Evolutionary conservation across 1,284 basidiomycete species (phyloP).

Genomic region (Ustilago tritici): DNA sequence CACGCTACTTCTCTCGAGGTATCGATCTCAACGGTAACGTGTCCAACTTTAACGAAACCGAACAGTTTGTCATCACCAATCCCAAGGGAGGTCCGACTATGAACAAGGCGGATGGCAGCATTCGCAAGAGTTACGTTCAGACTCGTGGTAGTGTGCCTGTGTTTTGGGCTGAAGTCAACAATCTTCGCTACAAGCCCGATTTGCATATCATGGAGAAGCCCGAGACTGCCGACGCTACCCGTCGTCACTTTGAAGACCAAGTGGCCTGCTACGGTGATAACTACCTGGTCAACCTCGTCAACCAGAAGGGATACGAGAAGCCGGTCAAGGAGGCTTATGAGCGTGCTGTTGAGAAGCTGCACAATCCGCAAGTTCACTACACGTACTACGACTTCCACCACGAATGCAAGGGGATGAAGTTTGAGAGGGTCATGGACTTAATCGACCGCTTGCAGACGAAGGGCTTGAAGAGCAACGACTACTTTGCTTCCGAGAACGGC

Average conservation of each 20-base stretch:
- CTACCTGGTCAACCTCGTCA: constrained; percentile 90
- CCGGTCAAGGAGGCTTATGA: constrained; percentile 98
- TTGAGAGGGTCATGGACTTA: constrained; percentile 88
- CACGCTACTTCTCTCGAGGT: constrained; percentile 95
- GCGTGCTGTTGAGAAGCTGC: constrained; percentile 76
- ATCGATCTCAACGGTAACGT: constrained; percentile 78
- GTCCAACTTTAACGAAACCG: constrained; percentile 72
- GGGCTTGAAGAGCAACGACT: constrained; percentile 74
- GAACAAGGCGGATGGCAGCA: constrained; percentile 73
- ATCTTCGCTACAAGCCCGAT: constrained; percentile 95
- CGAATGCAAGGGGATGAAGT: constrained; percentile 94
- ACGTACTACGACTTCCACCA: constrained; percentile 98
- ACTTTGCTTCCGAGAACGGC: constrained; percentile 47
- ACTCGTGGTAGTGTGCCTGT: constrained; percentile 92
- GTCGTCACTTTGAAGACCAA: constrained; percentile 82
- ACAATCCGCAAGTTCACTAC: constrained; percentile 81
- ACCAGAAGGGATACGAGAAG: constrained; percentile 93
- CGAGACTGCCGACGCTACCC: constrained; percentile 80
- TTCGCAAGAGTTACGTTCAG: constrained; percentile 81
- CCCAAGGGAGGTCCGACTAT: constrained; percentile 64
- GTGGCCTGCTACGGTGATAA: constrained; percentile 83
- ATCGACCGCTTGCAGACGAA: constrained; percentile 80
- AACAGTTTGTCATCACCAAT: constrained; percentile 74
- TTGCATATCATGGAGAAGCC: constrained; percentile 93
- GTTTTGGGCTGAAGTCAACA: constrained; percentile 98